Evolutionary conservation across 257 asterid genomes (phyloP).

Genomic region (Solanum appendiculatum): DNA sequence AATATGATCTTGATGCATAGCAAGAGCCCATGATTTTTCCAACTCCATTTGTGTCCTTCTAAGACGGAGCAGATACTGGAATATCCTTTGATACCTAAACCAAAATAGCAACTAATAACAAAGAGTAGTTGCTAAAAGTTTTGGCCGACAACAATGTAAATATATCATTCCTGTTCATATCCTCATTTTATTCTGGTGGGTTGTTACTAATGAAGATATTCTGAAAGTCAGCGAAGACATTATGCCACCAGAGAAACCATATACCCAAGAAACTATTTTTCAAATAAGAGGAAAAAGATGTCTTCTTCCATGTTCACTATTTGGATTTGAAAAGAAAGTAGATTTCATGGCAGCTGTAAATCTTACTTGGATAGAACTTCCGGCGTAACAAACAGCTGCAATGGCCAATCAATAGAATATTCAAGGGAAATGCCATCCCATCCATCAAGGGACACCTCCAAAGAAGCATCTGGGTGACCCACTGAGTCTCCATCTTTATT

Average conservation of each 20-base stretch:
- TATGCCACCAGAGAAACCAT: background rate
- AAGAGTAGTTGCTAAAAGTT: constrained; percentile 2
- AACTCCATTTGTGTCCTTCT: constrained; percentile 96
- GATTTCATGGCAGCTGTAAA: background rate
- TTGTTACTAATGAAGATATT: background rate
- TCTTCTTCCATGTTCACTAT: background rate
- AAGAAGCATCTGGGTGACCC: constrained; percentile 45
- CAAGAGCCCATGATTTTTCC: constrained; percentile 97
- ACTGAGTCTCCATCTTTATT: constrained; percentile 53
- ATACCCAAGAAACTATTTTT: background rate
- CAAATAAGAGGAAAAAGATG: background rate
- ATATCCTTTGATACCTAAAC: constrained; percentile 79
- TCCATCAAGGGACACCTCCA: constrained; percentile 74
- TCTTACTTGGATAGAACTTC: constrained; percentile 95
- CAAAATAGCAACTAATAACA: constrained; percentile 2
- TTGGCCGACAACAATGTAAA: background rate
- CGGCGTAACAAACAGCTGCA: constrained; percentile 83
- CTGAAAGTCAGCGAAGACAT: background rate
- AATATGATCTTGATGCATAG: constrained; percentile 88
- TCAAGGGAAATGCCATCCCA: constrained; percentile 96
- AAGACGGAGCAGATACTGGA: constrained; percentile 83
- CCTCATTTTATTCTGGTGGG: background rate
- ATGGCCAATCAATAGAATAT: constrained; percentile 94
- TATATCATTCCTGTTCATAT: background rate
- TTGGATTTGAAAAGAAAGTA: background rate